phyloP scores from a whole-genome alignment of 1,284 basidiomycete genomes.

The Anthracocystis setariae region DNA sequence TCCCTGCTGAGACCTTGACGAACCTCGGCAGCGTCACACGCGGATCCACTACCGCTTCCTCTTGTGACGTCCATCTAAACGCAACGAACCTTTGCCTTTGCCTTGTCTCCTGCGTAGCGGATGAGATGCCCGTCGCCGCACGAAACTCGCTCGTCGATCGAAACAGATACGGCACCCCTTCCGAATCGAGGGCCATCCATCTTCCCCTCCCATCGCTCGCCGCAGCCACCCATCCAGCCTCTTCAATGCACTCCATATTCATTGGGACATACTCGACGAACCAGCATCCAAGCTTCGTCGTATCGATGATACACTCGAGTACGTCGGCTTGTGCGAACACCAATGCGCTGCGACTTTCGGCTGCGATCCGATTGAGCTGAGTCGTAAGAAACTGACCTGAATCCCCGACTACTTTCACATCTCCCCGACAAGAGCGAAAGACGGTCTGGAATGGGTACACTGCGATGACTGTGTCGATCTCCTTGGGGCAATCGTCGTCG shows the following conservation, averaged over 20 bases:
- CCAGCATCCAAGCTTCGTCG: not conserved
- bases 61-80: not conserved
- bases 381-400: not conserved
- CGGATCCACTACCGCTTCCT: not conserved
- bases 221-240: conserved; percentile 16
- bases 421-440: not conserved
- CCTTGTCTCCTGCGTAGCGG: not conserved
- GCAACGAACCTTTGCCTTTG: not conserved
- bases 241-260: not conserved
- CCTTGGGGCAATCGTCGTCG: not conserved
- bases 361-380: not conserved
- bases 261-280: conserved; percentile 8
- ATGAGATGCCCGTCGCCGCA: not conserved
- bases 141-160: conserved; percentile 4
- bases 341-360: not conserved
- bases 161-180: conserved; percentile 17
- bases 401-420: conserved; percentile 8
- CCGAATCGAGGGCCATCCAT: conserved; percentile 11
- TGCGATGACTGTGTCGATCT: not conserved
- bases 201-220: conserved; percentile 26
- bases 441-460: conserved; percentile 24
- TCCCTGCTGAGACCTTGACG: conserved; percentile 23
- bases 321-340: conserved; percentile 21
- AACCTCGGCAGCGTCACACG: conserved; percentile 10
- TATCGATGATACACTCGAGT: conserved; percentile 13